A percentile compares a stretch with the other conserved stretches of the same genome.
phyloP scores from a whole-genome alignment of 177 flowering plant genomes.

The Vitis hybrid region DNA sequence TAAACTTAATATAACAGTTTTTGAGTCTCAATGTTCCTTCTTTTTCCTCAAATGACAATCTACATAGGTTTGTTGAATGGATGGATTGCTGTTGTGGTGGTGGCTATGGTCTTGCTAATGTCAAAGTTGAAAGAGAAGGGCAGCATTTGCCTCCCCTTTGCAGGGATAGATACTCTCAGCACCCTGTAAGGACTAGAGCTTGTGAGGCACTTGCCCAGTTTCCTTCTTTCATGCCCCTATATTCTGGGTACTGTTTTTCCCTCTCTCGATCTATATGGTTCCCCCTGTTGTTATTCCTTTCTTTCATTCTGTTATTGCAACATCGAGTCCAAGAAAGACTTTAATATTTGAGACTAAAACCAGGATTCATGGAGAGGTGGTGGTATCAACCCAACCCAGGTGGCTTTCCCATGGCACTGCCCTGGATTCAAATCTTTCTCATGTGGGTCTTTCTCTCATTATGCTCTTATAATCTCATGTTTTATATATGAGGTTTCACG shows the following conservation, averaged over 20 bases:
- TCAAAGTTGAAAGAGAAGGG: conserved; percentile 21
- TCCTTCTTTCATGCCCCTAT: conserved; percentile 44
- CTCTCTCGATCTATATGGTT: not conserved
- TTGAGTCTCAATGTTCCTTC: not conserved
- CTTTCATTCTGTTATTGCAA: too few species aligned
- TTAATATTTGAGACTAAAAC: not conserved
- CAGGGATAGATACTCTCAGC: conserved; percentile 38
- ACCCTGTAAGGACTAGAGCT: conserved; percentile 39
- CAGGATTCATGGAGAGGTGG: conserved; percentile 63
- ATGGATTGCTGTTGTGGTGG: conserved; percentile 61
- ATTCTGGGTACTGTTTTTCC: conserved; percentile 47
- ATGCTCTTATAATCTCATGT: not conserved
- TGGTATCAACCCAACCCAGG: conserved; percentile 32
- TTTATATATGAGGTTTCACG: too few species aligned
- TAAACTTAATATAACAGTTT: not conserved
- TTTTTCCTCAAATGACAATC: not conserved
- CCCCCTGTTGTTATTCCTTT: not conserved
- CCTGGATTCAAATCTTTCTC: conserved; percentile 22
- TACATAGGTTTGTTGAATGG: conserved; percentile 57
- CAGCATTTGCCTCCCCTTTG: conserved; percentile 26
- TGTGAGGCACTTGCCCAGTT: conserved; percentile 49
- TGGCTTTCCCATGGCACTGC: conserved; percentile 32
- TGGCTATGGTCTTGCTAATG: conserved; percentile 6
- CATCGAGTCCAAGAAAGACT: too few species aligned
- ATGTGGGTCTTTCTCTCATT: conserved; percentile 20